Percentiles rank a stretch among this genome's conserved stretches.
These are phyloP conservation scores for Trichoderma endophyticum DNA, from an alignment of 2,329 filamentous ascomycete genomes.

Conservation along the genomic window DNA sequence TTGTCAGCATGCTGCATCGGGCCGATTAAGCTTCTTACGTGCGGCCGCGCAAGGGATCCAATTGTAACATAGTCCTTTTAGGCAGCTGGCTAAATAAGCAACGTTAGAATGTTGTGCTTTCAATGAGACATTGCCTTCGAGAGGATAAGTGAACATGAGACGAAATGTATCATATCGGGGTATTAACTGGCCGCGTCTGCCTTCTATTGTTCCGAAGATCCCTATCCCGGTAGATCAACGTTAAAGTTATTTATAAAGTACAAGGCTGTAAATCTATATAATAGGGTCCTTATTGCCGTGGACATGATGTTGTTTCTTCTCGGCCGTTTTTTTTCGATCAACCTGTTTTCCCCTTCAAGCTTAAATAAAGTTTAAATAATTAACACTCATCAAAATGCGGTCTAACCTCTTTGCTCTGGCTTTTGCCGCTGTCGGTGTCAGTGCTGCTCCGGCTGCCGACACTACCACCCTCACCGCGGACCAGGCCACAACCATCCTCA, in stretches of 20 bases:
- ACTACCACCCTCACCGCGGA: background rate
- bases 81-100: background rate
- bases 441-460: background rate
- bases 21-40: background rate
- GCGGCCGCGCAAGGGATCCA: background rate
- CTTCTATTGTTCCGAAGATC: background rate
- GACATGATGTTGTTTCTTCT: background rate
- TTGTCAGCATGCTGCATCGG: background rate
- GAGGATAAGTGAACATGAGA: too few relatives aligned
- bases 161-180: background rate
- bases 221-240: background rate
- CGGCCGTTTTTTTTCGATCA: background rate
- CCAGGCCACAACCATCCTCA: background rate
- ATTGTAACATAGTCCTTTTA: background rate
- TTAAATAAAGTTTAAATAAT: too few relatives aligned
- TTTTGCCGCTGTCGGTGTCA: background rate
- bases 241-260: background rate
- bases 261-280: background rate
- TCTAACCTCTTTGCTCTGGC: background rate
- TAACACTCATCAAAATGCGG: background rate
- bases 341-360: background rate
- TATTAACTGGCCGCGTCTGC: background rate
- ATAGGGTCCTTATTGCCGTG: background rate
- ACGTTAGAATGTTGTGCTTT: background rate
- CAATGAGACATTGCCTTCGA: background rate